These are phyloP conservation scores for Cystoisospora suis DNA, from an alignment of 169 alveolate species.

Conservation along the genomic window DNA sequence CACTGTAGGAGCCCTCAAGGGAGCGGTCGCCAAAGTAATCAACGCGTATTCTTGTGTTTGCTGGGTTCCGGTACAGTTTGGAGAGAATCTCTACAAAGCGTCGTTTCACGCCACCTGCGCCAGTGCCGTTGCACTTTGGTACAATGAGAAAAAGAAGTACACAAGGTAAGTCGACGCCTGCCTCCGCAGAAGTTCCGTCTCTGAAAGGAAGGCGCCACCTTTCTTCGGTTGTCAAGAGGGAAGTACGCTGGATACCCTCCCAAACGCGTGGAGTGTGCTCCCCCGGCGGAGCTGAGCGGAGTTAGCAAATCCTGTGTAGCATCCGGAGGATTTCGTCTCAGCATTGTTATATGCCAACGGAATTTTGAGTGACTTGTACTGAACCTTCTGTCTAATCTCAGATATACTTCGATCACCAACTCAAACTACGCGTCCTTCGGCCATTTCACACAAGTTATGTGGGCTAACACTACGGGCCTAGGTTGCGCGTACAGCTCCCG, in stretches of 20 bases:
- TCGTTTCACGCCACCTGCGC: neutral
- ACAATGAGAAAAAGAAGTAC: neutral
- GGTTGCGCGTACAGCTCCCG: constrained; percentile 46
- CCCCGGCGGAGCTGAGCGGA: too few relatives aligned
- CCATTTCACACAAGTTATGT: constrained; percentile 60
- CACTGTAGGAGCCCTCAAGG: too few relatives aligned
- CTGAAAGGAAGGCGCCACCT: too few relatives aligned
- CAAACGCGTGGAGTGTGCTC: too few relatives aligned
- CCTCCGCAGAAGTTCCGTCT: too few relatives aligned
- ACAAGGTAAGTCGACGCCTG: constrained; percentile 29
- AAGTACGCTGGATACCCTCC: too few relatives aligned
- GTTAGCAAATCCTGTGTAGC: too few relatives aligned
- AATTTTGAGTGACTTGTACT: too few relatives aligned
- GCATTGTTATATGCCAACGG: too few relatives aligned
- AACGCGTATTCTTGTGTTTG: neutral
- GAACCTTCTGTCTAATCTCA: neutral
- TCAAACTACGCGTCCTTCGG: constrained; percentile 12
- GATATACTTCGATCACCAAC: neutral
- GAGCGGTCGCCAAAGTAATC: too few relatives aligned
- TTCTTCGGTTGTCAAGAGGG: too few relatives aligned
- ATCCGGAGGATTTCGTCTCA: too few relatives aligned
- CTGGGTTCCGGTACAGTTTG: constrained; percentile 25
- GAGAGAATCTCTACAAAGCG: constrained; percentile 32
- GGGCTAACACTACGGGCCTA: constrained; percentile 38
- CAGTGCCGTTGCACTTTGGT: constrained; percentile 50